Base-by-base conservation (phyloP, 176 grass and related monocot genomes). In the Eleusine indica region DNA sequence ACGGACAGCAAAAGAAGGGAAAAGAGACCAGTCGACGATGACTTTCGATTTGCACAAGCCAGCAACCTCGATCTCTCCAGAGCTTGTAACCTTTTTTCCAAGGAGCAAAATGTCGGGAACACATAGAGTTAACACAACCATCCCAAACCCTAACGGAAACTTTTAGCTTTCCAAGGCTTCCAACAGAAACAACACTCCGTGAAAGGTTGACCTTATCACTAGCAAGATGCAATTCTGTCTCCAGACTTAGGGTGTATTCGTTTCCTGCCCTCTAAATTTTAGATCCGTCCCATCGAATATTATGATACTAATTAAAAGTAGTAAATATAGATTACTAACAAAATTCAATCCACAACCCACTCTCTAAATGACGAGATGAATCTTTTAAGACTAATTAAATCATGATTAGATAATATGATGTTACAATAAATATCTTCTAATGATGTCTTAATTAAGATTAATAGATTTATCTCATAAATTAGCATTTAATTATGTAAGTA, bases 101-200 rank as follows among this genome's bases (percentile, higher is more conserved):
- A 25, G 25, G 25, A 25, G 25, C 25, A 25, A 25, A 25, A 25
- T 25, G 25, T 25, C 25, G 9, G 21, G 39, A 46, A 62, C 22
- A 22, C 40, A 3, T 53, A 18, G 9, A 15, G 18, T 10, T 28
- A 63, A 63, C 39, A 21, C 7, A 16, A 47, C 43, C 69, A 30
- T 73, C 25, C 4, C 25, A n/a, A 63, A 40, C 68, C 41, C 18
- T 63, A 5, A 82, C 54, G 40, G 54, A 82, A 32, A 82, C 53
- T 46, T 18, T 38, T 17, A 82, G 40, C 10, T 35, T 46, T 62
- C 80, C 18, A 61, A 2, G 3, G 43, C 5, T 1, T 63, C 73
- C 80, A 62, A 82, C 80, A 48, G 69, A 73, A 19, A 64, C 70
- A 38, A 82, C 69, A 64, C 69, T 13, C 28, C 80, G 69, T 48